Evolutionary conservation across 371 early-diverging fungal genomes (phyloP), one percentile per base, ranked within the genome.

Genomic region (Nematocida sp.): DNA sequence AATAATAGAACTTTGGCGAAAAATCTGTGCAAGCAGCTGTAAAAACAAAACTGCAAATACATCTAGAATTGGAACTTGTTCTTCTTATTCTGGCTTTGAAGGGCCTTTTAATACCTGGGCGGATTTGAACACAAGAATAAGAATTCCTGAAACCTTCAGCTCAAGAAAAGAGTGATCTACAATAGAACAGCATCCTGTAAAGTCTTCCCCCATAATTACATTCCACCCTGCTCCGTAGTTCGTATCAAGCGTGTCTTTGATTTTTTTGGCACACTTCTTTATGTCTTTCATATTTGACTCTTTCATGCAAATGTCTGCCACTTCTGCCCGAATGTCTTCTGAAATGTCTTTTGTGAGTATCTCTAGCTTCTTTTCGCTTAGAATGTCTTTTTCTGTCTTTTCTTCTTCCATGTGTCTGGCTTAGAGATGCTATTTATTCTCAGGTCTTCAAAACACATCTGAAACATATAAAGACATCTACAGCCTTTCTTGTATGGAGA

Each of bases 211-310:
- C 2, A 67, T 55, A 37, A 80, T 77, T n/a, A 82, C 83, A 57
- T 75, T 76, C 83, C 83, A 82, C 1, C 83, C 83, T 60, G 74
- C 63, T 7, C 63, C 76, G 63, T 67, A 78, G 48, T 80, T 67
- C 27, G 62, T 50, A 43, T 82, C 83, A 11, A 82, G 58, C 50
- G 50, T 54, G 13, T 67, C 58, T 29, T 80, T 82, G 5, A 82
- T 54, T 15, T 27, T 36, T 23, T 34, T 66, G 2, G 77, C 23
- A 2, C 40, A 2, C 3, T 63, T 54, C n/a, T 37, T 43, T 29
- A 38, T 23, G 40, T 60, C 25, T 2, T 2, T 41, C 32, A 63
- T 48, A 19, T 70, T 56, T 13, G 36, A 17, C 15, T 15, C 40
- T 1, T 11, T 17, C 4, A 70, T 7, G 45, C 74, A 70, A 19